Conservation (phyloP, 2,329 filamentous ascomycete species). For the Colletotrichum endophyticum region DNA sequence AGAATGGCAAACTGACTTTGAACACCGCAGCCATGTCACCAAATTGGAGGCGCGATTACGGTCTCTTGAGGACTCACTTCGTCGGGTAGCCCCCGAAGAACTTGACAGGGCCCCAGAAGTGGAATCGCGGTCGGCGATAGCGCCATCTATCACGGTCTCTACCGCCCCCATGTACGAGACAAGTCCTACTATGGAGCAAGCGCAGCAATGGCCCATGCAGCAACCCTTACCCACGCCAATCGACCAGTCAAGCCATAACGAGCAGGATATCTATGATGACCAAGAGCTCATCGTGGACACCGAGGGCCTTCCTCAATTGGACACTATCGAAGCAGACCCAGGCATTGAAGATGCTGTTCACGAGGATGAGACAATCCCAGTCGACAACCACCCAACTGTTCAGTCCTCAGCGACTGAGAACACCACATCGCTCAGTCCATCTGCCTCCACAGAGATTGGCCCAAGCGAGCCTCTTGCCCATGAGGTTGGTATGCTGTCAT, state of each 20-base stretch:
- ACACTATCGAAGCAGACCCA: background rate
- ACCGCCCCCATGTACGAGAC: background rate
- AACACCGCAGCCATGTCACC: background rate
- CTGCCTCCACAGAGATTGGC: conserved; percentile 17
- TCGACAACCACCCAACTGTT: background rate
- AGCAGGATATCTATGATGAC: background rate
- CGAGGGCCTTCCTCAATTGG: conserved; percentile 11
- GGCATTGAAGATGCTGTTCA: background rate
- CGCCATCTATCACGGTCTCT: background rate
- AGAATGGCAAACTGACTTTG: background rate
- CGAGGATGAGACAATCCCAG: background rate
- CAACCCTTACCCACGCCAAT: background rate
- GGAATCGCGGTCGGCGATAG: background rate
- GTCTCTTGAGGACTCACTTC: background rate
- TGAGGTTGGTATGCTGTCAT: conserved; percentile 56
- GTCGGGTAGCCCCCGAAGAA: background rate
- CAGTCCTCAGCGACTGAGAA: background rate
- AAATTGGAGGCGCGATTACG: background rate
- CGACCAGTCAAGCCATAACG: background rate
- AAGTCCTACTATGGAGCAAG: background rate
- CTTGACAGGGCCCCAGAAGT: background rate
- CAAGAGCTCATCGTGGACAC: conserved; percentile 18
- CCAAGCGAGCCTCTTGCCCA: conserved; percentile 39
- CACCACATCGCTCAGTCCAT: background rate
- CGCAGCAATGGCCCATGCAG: background rate